phyloP scores from a whole-genome alignment of 2,329 filamentous ascomycete genomes.

The Alternaria conjuncta region DNA sequence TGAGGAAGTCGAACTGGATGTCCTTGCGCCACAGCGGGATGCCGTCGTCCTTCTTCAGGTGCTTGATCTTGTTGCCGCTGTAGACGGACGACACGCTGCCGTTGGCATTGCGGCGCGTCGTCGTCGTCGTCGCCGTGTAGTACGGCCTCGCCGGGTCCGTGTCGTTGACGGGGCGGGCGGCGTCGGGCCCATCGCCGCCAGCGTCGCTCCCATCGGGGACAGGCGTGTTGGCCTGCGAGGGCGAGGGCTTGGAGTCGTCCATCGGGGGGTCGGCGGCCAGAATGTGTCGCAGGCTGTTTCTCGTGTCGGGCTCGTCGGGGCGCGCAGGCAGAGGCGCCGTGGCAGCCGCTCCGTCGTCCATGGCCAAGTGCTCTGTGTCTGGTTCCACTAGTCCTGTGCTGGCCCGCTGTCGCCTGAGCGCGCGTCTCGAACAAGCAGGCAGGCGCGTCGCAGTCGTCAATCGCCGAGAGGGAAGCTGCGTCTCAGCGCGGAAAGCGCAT shows the following conservation, averaged over 20 bases:
- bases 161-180: conserved; percentile 35
- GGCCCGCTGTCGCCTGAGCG: not conserved
- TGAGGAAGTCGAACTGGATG: conserved; percentile 87
- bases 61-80: conserved; percentile 77
- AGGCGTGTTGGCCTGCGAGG: conserved; percentile 39
- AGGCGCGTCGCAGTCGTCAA: conserved; percentile 1
- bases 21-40: conserved; percentile 86
- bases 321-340: conserved; percentile 25
- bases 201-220: conserved; percentile 43
- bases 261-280: conserved; percentile 45
- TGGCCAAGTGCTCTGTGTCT: conserved; percentile 1
- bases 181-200: conserved; percentile 35
- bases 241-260: conserved; percentile 41
- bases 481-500: not conserved
- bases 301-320: conserved; percentile 45
- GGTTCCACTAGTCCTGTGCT: conserved; percentile 1
- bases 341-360: conserved; percentile 7
- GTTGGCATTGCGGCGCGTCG: conserved; percentile 67
- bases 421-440: not conserved
- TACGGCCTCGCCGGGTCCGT: conserved; percentile 37
- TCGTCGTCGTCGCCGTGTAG: conserved; percentile 58
- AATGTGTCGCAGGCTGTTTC: conserved; percentile 50
- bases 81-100: conserved; percentile 71
- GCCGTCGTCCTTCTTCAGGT: conserved; percentile 88
- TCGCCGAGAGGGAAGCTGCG: conserved; percentile 2